Evolutionary conservation across 2,329 filamentous ascomycete species (phyloP).

Genomic region (Sodiomyces alkalinus): DNA sequence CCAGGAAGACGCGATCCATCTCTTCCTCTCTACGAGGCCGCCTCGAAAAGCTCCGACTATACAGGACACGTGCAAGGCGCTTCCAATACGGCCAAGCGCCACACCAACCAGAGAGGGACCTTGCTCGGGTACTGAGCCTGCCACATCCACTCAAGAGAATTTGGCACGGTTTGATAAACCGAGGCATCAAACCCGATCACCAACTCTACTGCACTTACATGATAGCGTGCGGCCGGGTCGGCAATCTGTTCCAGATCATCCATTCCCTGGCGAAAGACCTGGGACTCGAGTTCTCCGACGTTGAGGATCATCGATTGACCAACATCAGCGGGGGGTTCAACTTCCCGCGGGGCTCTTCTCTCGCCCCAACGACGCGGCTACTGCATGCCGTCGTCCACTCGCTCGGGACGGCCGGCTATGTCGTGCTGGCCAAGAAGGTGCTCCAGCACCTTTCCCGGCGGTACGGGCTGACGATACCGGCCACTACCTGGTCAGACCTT

Average conservation of each 20-base stretch:
- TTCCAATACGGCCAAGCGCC: slow-evolving; percentile 4
- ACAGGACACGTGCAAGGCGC: not conserved
- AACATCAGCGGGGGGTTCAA: slow-evolving; percentile 18
- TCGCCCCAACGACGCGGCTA: slow-evolving; percentile 42
- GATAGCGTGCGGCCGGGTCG: slow-evolving; percentile 4
- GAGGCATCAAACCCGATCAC: slow-evolving; percentile 1
- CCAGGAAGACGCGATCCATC: slow-evolving; percentile 3
- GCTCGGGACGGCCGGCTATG: slow-evolving; percentile 50
- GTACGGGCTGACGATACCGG: slow-evolving; percentile 42
- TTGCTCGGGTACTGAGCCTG: slow-evolving; percentile 5
- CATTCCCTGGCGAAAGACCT: slow-evolving; percentile 2
- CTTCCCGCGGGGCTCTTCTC: slow-evolving; percentile 31
- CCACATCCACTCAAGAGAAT: slow-evolving; percentile 3
- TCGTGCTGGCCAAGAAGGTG: slow-evolving; percentile 40
- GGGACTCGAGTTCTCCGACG: slow-evolving; percentile 2
- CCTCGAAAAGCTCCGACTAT: slow-evolving; percentile 4
- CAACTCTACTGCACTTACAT: slow-evolving; percentile 5
- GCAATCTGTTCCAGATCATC: slow-evolving; percentile 4
- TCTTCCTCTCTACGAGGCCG: not conserved
- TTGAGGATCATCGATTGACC: slow-evolving; percentile 8
- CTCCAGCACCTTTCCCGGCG: slow-evolving; percentile 46
- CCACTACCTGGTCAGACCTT: slow-evolving; percentile 48
- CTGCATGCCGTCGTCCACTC: slow-evolving; percentile 53
- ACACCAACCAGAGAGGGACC: slow-evolving; percentile 2
- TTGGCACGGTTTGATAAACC: slow-evolving; percentile 4